Percentiles rank a stretch among this genome's conserved stretches.
Evolutionary conservation across 1,284 basidiomycete species (phyloP).

Genomic region (Ceraceosorus bombacis): DNA sequence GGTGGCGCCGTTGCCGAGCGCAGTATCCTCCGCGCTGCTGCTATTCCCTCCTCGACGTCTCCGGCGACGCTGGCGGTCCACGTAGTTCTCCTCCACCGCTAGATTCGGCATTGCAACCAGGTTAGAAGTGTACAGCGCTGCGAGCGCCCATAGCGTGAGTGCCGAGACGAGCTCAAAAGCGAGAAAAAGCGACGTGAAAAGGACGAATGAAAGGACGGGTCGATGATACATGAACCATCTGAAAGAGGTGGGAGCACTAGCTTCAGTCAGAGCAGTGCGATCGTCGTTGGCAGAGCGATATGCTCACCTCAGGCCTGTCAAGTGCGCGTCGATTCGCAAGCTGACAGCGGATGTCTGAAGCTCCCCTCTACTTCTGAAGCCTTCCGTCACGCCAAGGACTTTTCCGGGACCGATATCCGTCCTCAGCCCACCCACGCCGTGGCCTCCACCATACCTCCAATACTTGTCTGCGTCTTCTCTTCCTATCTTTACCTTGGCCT

Average conservation of each 20-base stretch:
- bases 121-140: slow-evolving; percentile 43
- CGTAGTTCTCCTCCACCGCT: slow-evolving; percentile 63
- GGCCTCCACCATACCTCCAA: slow-evolving; percentile 33
- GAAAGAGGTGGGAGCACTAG: background rate
- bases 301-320: slow-evolving; percentile 33
- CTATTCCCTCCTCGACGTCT: background rate
- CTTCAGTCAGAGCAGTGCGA: background rate
- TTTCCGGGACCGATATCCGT: slow-evolving; percentile 15
- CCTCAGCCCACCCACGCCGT: slow-evolving; percentile 15
- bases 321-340: slow-evolving; percentile 41
- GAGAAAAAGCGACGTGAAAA: slow-evolving; percentile 40
- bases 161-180: slow-evolving; percentile 39
- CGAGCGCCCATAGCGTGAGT: slow-evolving; percentile 35
- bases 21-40: slow-evolving; percentile 5
- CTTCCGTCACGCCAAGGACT: slow-evolving; percentile 17
- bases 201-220: slow-evolving; percentile 33
- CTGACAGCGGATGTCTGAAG: slow-evolving; percentile 35
- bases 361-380: slow-evolving; percentile 32
- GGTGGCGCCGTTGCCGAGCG: slow-evolving; percentile 1
- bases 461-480: slow-evolving; percentile 29
- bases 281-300: background rate
- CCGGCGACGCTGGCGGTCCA: background rate
- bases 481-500: slow-evolving; percentile 24
- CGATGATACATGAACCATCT: slow-evolving; percentile 44
- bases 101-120: slow-evolving; percentile 78